phyloP scores from a whole-genome alignment of 306 rosid genomes.

The Dalbergia cultrata region DNA sequence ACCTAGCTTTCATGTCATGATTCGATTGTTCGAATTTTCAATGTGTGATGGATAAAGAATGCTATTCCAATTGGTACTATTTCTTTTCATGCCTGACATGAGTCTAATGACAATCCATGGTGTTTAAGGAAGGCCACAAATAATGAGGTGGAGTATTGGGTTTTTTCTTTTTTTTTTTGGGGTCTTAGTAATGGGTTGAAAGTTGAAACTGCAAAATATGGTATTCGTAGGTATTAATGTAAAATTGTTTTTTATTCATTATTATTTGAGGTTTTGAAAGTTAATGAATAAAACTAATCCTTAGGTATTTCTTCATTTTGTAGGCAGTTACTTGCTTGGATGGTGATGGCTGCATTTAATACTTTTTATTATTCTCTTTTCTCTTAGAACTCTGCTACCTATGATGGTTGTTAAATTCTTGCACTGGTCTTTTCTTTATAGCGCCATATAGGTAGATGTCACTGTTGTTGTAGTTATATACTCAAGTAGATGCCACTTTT shows the following conservation, averaged over 20 bases:
- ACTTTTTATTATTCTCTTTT: neutral
- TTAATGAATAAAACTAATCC: conserved; percentile 47
- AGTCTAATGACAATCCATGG: too few relatives aligned
- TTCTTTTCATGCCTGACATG: too few relatives aligned
- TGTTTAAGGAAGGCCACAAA: too few relatives aligned
- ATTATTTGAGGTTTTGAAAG: conserved; percentile 29
- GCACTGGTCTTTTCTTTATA: conserved; percentile 15
- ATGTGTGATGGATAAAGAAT: conserved; percentile 11
- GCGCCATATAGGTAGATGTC: conserved; percentile 37
- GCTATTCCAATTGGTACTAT: conserved; percentile 22
- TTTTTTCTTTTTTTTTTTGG: too few relatives aligned
- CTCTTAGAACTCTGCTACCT: conserved; percentile 17
- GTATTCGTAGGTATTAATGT: conserved; percentile 22
- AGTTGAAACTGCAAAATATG: too few relatives aligned
- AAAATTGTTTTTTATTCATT: conserved; percentile 14
- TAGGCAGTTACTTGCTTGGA: conserved; percentile 99
- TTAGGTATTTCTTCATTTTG: conserved; percentile 56
- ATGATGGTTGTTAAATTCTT: conserved; percentile 16
- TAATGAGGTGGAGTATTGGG: too few relatives aligned
- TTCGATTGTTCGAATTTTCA: conserved; percentile 28
- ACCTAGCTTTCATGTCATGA: conserved; percentile 22
- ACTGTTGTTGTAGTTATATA: conserved; percentile 32
- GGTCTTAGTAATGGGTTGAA: too few relatives aligned
- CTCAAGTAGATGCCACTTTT: too few relatives aligned
- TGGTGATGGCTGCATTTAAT: conserved; percentile 76